These are phyloP conservation scores for Hericium alpestre DNA, from an alignment of 768 basidiomycete species.

Conservation along the genomic window DNA sequence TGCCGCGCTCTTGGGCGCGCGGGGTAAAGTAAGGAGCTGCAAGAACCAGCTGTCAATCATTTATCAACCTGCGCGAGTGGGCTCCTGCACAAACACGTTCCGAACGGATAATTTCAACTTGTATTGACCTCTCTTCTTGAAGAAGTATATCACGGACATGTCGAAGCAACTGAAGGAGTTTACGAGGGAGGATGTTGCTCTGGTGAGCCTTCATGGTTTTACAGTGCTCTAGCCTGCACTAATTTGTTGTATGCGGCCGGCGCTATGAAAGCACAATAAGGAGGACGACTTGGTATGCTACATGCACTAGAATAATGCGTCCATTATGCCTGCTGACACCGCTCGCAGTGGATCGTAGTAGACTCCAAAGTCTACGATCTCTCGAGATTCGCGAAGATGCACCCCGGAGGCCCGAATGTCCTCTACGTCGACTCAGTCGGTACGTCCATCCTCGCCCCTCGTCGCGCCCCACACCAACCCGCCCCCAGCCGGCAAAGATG, in stretches of 20 bases:
- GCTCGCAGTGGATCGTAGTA: constrained; percentile 63
- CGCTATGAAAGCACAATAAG: constrained; percentile 64
- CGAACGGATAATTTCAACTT: no score
- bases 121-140: no score
- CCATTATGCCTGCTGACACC: neutral
- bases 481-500: constrained; percentile 52
- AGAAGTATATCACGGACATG: no score
- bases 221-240: neutral
- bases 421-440: constrained; percentile 57
- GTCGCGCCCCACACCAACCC: neutral
- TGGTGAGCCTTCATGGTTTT: constrained; percentile 31
- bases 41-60: no score
- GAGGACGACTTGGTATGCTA: constrained; percentile 65
- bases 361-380: constrained; percentile 78
- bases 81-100: no score
- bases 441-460: constrained; percentile 14
- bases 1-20: no score
- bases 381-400: constrained; percentile 69
- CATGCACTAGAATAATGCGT: neutral
- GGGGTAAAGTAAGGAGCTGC: no score
- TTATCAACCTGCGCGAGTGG: no score
- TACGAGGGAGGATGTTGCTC: constrained; percentile 51
- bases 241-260: neutral
- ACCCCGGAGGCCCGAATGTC: constrained; percentile 79
- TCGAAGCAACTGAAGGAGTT: constrained; percentile 24